These are phyloP conservation scores for Angophora floribunda DNA, from an alignment of 345 rosid genomes.

Conservation along the genomic window DNA sequence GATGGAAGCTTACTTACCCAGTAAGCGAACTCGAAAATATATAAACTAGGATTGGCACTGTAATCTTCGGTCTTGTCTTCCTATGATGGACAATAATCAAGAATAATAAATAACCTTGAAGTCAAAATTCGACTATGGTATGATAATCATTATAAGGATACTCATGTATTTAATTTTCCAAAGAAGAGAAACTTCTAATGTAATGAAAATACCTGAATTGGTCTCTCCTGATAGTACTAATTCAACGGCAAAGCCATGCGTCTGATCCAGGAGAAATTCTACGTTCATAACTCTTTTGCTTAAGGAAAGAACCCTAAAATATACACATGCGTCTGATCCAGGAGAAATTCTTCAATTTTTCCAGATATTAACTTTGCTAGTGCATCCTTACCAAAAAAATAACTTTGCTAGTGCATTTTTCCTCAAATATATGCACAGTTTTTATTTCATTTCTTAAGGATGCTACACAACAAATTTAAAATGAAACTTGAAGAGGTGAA, in stretches of 20 bases:
- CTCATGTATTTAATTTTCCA: not conserved
- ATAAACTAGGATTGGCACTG: constrained; percentile 36
- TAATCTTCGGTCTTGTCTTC: constrained; percentile 74
- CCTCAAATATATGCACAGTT: not conserved
- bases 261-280: too few relatives aligned
- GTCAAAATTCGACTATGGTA: not conserved
- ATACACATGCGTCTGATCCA: not conserved
- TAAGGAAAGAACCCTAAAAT: not conserved
- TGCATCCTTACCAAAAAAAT: too few relatives aligned
- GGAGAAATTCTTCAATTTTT: not conserved
- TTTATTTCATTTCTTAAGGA: not conserved
- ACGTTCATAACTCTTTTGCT: not conserved
- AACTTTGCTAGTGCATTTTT: not conserved
- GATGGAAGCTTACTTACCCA: constrained; percentile 33
- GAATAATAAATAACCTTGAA: not conserved
- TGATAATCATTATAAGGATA: not conserved
- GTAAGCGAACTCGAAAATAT: constrained; percentile 75
- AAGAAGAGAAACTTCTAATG: not conserved
- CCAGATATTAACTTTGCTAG: not conserved
- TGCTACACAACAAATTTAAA: not conserved
- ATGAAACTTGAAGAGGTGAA: not conserved
- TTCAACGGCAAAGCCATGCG: not conserved
- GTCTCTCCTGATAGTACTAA: not conserved
- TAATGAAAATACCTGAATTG: not conserved
- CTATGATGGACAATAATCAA: constrained; percentile 18